Percentiles rank a stretch among this genome's conserved stretches.
Evolutionary conservation across 2,329 filamentous ascomycete species (phyloP).

Genomic region (Hansfordia pulvinata): DNA sequence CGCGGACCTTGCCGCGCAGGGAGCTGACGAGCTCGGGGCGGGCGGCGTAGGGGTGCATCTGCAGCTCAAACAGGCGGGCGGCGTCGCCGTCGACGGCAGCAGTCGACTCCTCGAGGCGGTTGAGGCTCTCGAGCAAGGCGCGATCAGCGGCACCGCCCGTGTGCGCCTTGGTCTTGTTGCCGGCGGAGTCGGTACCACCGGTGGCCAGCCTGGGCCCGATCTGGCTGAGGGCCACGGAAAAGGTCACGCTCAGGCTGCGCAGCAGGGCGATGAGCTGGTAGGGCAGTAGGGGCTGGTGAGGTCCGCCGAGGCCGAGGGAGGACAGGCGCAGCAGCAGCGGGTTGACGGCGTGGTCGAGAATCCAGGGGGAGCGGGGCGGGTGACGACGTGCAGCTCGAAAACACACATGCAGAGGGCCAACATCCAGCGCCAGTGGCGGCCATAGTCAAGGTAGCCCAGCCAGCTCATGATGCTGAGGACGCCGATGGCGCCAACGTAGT

Average conservation of each 20-base stretch:
- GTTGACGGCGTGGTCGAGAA: slow-evolving; percentile 30
- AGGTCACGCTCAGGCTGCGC: slow-evolving; percentile 61
- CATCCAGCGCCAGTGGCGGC: slow-evolving; percentile 52
- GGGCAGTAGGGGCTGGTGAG: slow-evolving; percentile 59
- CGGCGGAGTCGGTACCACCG: slow-evolving; percentile 10
- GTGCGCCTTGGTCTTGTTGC: slow-evolving; percentile 12
- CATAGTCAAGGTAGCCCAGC: slow-evolving; percentile 55
- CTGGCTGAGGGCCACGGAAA: slow-evolving; percentile 75
- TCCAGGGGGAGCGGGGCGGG: slow-evolving; percentile 35
- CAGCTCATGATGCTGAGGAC: slow-evolving; percentile 48
- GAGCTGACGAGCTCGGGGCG: slow-evolving; percentile 50
- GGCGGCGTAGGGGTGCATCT: slow-evolving; percentile 69
- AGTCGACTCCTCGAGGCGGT: slow-evolving; percentile 48
- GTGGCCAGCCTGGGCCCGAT: slow-evolving; percentile 51
- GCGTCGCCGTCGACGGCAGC: slow-evolving; percentile 55
- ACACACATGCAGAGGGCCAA: slow-evolving; percentile 36
- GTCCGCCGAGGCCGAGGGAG: too few species aligned
- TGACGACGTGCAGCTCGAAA: slow-evolving; percentile 43
- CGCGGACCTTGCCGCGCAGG: slow-evolving; percentile 60
- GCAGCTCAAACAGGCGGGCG: slow-evolving; percentile 56
- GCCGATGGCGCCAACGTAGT: slow-evolving; percentile 44
- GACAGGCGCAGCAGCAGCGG: slow-evolving; percentile 23
- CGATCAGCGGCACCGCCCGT: slow-evolving; percentile 28
- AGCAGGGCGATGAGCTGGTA: slow-evolving; percentile 72
- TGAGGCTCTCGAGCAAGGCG: slow-evolving; percentile 45